phyloP scores from a whole-genome alignment of 768 basidiomycete genomes.

The Tubosaeta sp. region DNA sequence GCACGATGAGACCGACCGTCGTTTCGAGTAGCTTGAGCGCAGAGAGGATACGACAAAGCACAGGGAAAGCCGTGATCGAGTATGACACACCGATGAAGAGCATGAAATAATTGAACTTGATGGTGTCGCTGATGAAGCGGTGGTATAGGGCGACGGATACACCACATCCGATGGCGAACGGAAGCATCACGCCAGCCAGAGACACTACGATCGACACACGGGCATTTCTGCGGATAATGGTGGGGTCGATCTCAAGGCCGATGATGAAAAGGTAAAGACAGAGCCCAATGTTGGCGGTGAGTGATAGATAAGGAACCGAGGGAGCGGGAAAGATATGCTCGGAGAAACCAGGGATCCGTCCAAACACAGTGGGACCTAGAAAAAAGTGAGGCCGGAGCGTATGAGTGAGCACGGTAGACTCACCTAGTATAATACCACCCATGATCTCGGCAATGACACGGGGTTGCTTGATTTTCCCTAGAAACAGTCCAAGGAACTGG shows the following conservation, averaged over 20 bases:
- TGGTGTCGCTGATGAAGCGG: conserved; percentile 55
- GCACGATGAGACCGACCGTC: conserved; percentile 86
- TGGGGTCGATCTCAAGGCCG: conserved; percentile 84
- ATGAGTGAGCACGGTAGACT: conserved; percentile 32
- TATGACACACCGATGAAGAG: conserved; percentile 91
- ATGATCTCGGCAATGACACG: conserved; percentile 93
- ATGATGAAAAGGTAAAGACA: conserved; percentile 90
- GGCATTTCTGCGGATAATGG: conserved; percentile 73
- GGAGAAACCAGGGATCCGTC: conserved; percentile 87
- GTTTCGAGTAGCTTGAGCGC: conserved; percentile 90
- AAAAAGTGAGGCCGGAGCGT: conserved; percentile 37
- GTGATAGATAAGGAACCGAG: conserved; percentile 72
- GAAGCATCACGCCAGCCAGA: conserved; percentile 76
- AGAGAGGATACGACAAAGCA: conserved; percentile 83
- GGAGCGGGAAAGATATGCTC: conserved; percentile 73
- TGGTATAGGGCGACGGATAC: conserved; percentile 71
- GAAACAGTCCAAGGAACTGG: conserved; percentile 61
- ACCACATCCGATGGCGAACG: conserved; percentile 83
- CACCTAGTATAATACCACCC: conserved; percentile 81
- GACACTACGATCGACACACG: conserved; percentile 65
- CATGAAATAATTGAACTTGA: conserved; percentile 83
- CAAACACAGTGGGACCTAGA: conserved; percentile 50
- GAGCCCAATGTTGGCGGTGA: conserved; percentile 86
- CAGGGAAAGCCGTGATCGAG: conserved; percentile 85
- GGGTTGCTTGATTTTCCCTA: conserved; percentile 77